Percentiles rank a stretch among this genome's conserved stretches.
Conservation (phyloP, 208 protist species). For the Perkinsela sp. region DNA sequence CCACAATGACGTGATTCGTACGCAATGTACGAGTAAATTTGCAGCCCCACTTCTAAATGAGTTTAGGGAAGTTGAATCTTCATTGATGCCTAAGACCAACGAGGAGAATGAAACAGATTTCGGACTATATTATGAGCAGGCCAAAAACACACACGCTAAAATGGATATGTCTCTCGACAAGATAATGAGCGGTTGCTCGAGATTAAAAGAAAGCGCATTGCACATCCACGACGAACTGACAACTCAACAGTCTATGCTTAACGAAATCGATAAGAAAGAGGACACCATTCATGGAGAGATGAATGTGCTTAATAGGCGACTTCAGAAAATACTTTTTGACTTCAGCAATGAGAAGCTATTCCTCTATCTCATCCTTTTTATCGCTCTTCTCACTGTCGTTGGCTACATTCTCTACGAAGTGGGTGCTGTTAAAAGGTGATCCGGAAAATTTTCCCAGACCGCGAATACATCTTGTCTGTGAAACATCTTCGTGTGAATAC, state of each 20-base stretch:
- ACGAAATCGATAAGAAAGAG: conserved; percentile 12
- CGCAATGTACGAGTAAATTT: neutral
- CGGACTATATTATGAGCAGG: conserved; percentile 13
- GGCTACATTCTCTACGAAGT: conserved; percentile 17
- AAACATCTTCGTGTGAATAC: too few relatives aligned
- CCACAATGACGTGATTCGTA: neutral
- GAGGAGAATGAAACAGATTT: conserved; percentile 20
- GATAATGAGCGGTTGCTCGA: conserved; percentile 15
- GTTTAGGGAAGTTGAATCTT: neutral
- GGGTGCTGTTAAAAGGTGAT: neutral
- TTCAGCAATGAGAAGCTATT: conserved; percentile 17
- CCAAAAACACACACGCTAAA: conserved; percentile 12
- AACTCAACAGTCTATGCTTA: conserved; percentile 12
- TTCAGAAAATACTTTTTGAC: conserved; percentile 15
- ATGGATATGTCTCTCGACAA: conserved; percentile 30
- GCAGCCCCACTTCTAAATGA: neutral
- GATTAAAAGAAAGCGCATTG: conserved; percentile 24
- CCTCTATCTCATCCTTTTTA: conserved; percentile 15
- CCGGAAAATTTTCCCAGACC: too few relatives aligned
- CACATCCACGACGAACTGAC: conserved; percentile 19
- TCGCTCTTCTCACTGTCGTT: conserved; percentile 15
- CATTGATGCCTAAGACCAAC: conserved; percentile 4
- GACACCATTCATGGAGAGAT: conserved; percentile 12
- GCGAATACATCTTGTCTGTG: too few relatives aligned
- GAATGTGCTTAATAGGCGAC: conserved; percentile 14